Percentiles rank a stretch among this genome's conserved stretches.
Conservation (phyloP, 2,329 filamentous ascomycete species). For the Didymella pinodella region DNA sequence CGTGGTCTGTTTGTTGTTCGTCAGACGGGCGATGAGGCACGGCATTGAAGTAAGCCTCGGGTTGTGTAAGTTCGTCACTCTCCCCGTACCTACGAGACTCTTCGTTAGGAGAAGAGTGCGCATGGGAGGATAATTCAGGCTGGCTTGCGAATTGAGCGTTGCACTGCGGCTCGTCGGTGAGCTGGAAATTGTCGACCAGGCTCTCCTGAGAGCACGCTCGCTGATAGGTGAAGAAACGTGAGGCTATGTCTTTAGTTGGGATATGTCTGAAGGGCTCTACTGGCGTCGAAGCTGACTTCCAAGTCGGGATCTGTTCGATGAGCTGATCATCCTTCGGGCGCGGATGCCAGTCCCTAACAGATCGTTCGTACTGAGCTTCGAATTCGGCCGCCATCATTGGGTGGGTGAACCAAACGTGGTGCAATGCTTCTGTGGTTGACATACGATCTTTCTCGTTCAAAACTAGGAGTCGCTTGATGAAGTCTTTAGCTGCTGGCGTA, state of each 20-base stretch:
- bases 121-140: background rate
- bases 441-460: conserved; percentile 60
- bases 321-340: conserved; percentile 38
- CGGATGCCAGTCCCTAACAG: conserved; percentile 61
- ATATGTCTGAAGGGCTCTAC: background rate
- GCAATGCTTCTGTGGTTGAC: conserved; percentile 62
- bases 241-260: background rate
- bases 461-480: conserved; percentile 61
- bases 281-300: background rate
- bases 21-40: background rate
- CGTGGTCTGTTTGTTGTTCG: background rate
- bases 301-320: conserved; percentile 37
- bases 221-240: conserved; percentile 1
- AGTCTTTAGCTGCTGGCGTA: conserved; percentile 58
- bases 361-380: conserved; percentile 59
- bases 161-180: background rate
- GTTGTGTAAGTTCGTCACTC: background rate
- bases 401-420: conserved; percentile 65
- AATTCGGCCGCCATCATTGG: conserved; percentile 57
- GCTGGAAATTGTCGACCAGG: background rate
- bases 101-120: background rate
- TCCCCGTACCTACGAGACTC: background rate
- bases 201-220: background rate
- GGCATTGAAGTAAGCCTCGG: background rate
- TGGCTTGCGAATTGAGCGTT: conserved; percentile 21